phyloP scores from a whole-genome alignment of 106 monocot species.

The Gastrodia elata region DNA sequence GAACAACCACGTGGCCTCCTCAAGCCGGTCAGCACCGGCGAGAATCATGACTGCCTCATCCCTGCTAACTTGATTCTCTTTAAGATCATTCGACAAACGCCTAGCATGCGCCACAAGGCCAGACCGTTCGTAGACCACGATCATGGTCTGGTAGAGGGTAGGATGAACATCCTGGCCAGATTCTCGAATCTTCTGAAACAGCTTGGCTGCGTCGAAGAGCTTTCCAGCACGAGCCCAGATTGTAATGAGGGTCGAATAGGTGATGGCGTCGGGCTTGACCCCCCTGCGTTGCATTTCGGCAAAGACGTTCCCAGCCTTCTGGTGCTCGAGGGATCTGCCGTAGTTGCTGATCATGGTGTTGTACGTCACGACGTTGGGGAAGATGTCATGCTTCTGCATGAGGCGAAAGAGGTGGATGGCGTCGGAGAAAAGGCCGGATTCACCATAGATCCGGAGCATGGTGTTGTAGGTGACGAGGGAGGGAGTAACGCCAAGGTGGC shows the following conservation, averaged over 20 bases:
- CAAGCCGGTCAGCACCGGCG: slow-evolving; percentile 58
- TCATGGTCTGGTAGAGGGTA: slow-evolving; percentile 89
- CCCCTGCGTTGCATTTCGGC: slow-evolving; percentile 69
- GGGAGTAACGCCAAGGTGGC: slow-evolving; percentile 45
- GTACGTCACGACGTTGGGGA: slow-evolving; percentile 87
- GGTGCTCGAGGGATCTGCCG: slow-evolving; percentile 88
- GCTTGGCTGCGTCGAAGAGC: slow-evolving; percentile 61
- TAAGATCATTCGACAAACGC: slow-evolving; percentile 72
- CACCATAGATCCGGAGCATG: slow-evolving; percentile 84
- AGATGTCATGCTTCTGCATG: slow-evolving; percentile 65
- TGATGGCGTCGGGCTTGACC: slow-evolving; percentile 63
- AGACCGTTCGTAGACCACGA: slow-evolving; percentile 62
- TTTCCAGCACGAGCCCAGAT: slow-evolving; percentile 87
- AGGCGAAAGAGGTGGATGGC: slow-evolving; percentile 82
- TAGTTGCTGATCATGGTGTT: slow-evolving; percentile 94
- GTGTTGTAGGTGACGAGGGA: slow-evolving; percentile 83
- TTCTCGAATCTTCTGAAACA: slow-evolving; percentile 75
- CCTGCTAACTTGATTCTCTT: slow-evolving; percentile 29
- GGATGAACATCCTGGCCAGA: slow-evolving; percentile 56
- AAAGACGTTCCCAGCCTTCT: slow-evolving; percentile 76
- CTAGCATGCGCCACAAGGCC: slow-evolving; percentile 75
- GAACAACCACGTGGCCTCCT: slow-evolving; percentile 81
- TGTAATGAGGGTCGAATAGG: slow-evolving; percentile 87
- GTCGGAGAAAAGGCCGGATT: slow-evolving; percentile 79
- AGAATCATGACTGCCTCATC: slow-evolving; percentile 51